Base-by-base conservation (phyloP, 495 filamentous ascomycete genomes). In the Penicillium nucicola region DNA sequence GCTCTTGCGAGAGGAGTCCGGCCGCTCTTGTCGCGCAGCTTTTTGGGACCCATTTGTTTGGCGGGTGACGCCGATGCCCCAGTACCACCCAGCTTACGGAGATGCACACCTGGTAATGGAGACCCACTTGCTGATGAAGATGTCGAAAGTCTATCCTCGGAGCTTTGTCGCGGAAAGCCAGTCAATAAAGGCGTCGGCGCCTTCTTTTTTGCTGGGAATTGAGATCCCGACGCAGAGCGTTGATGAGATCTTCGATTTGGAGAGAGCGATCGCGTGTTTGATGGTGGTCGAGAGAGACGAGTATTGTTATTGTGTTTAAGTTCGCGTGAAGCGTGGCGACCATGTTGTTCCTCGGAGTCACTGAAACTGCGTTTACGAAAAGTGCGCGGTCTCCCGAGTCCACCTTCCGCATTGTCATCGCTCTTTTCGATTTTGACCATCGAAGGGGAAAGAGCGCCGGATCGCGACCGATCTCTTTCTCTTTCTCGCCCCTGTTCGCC, bases 1-100 rank as follows among this genome's bases (percentile, higher is more conserved):
- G 89, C 91, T 53, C 88, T 79, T n/a, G 89, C 90, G 23, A 96
- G 77, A 19, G 84, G 77, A 8, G 91, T 96, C 52, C 89, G 84
- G 42, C 91, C 91, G 64, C 88, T 92, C 38, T 85, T 84, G 69
- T 96, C 89, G 9, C 87, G 81, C 55, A 90, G 80, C 56, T 91
- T 92, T 67, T 90, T 95, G 58, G 87, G 84, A 4, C 78, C 77
- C 68, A 85, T 79, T 1, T 68, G 68, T 51, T 86, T 87, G 5
- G 80, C 82, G 5, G 85, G 84, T 8, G 86, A 89, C 19, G 83
- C 75, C 23, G 75, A 72, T 15, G 76, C 53, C 64, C 82, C 56
- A 65, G 77, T 56, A 66, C 80, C 43, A 67, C 83, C 78, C 34
- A 88, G 69, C 56, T 80, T 86, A 31, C 85, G 83, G 30, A 86